phyloP scores from a whole-genome alignment of 2,329 filamentous ascomycete genomes.

The Magnaporthiopsis poae region DNA sequence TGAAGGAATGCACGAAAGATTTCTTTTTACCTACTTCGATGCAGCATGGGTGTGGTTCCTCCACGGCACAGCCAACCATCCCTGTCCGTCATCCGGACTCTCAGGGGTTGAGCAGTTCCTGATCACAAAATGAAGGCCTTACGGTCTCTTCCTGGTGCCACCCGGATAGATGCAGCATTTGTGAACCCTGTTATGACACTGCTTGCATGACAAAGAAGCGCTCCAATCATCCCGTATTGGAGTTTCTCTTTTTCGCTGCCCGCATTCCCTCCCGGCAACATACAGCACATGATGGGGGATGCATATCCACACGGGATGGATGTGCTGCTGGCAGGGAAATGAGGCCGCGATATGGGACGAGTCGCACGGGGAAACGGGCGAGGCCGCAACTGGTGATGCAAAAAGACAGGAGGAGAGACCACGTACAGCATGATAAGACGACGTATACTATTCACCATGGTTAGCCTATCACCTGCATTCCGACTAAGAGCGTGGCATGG shows the following conservation, averaged over 20 bases:
- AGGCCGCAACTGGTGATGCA: neutral
- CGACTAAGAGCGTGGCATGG: neutral
- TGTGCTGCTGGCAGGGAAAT: too few species aligned
- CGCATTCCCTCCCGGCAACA: neutral
- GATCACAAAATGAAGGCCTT: neutral
- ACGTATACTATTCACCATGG: neutral
- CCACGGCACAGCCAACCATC: too few species aligned
- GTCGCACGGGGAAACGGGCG: neutral
- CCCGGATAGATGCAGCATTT: neutral
- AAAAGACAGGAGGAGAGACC: neutral
- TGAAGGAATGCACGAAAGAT: neutral
- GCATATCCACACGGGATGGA: too few species aligned
- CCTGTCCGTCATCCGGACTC: neutral
- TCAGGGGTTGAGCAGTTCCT: neutral
- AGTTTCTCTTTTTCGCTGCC: neutral
- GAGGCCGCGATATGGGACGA: neutral
- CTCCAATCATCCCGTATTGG: neutral
- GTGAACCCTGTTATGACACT: neutral
- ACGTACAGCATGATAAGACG: neutral
- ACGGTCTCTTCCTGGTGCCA: neutral
- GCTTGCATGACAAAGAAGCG: neutral
- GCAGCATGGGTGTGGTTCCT: too few species aligned
- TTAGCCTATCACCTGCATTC: neutral
- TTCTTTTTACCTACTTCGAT: too few species aligned
- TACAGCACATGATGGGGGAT: neutral